Evolutionary conservation across 169 alveolate species (phyloP), one percentile per base, ranked within the genome.

Genomic region (Babesia ovata): DNA sequence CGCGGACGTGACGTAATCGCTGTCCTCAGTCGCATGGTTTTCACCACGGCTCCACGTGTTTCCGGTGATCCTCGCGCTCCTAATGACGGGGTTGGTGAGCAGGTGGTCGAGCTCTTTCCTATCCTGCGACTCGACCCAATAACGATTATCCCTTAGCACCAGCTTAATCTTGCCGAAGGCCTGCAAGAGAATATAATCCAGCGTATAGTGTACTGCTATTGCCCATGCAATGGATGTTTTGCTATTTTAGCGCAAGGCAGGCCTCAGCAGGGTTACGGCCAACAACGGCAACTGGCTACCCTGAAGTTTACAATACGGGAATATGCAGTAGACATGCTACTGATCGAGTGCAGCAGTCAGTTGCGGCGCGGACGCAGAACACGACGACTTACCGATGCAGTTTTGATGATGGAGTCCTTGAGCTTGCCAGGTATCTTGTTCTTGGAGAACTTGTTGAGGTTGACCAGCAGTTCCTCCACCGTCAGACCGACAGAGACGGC

Each of bases 401-500:
- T 91, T 54, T 82, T 79, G 19, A 86, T 79, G n/a, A 96, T 96
- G 67, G 88, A 91, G 22, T 85, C 74, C 44, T 85, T 88, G 66
- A 96, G 91, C 69, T 86, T 93, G 26, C 69, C 72, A 14, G 98
- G 99, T 59, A 94, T 62, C 62, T 53, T 67, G 83, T 96, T 96
- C 88, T 98, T 98, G 29, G 97, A 90, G 63, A 97, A 88, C 76
- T 93, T 93, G 63, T 94, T 95, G 53, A 98, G 90, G 61, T 95
- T 95, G 52, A 79, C 60, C 42, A 97, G 85, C 33, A 98, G 93
- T 61, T 96, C 97, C 63, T 96, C 97, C 62, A 97, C 93, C 4
- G 96, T 91, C 49, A 97, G 91, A 33, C 98, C 98, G 54, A 97
- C 96, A 24, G 98, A 93, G 66, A 97, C 96, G 1, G 99, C 99